Evolutionary conservation across 345 rosid species (phyloP).

Genomic region (Erucastrum elatum): DNA sequence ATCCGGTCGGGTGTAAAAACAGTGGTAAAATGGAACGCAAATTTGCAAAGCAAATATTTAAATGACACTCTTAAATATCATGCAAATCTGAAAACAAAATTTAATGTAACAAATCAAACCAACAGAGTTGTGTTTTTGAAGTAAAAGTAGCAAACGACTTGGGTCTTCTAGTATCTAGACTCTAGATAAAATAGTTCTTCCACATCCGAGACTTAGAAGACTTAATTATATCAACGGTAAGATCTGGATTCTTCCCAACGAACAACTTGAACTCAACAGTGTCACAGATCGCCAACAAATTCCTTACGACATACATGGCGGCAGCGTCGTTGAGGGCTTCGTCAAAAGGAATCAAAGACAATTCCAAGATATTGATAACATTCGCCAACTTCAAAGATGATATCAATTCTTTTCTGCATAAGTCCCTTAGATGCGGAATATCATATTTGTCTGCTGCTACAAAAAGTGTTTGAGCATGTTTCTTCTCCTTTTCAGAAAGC

Average conservation of each 20-base stretch:
- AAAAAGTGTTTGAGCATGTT: neutral
- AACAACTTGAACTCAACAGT: constrained; percentile 4
- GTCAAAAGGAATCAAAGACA: constrained; percentile 10
- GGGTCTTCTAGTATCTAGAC: neutral
- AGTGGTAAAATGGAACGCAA: neutral
- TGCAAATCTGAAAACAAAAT: neutral
- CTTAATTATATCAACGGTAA: constrained; percentile 15
- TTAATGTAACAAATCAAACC: neutral
- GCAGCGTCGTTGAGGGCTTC: neutral
- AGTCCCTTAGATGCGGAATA: neutral
- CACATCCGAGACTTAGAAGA: neutral
- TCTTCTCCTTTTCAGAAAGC: constrained; percentile 1
- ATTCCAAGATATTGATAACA: neutral
- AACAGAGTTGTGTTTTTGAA: neutral
- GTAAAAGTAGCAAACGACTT: neutral
- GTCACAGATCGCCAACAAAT: neutral
- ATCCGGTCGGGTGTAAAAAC: neutral
- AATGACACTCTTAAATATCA: neutral
- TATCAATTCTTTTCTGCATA: constrained; percentile 11
- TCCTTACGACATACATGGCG: neutral
- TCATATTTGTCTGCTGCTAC: constrained; percentile 16
- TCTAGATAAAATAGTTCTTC: neutral
- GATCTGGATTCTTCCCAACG: neutral
- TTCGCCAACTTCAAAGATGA: neutral
- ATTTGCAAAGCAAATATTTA: neutral